Evolutionary conservation across 768 basidiomycete genomes (phyloP).

Genomic region (Trichaptum fuscoviolaceum): DNA sequence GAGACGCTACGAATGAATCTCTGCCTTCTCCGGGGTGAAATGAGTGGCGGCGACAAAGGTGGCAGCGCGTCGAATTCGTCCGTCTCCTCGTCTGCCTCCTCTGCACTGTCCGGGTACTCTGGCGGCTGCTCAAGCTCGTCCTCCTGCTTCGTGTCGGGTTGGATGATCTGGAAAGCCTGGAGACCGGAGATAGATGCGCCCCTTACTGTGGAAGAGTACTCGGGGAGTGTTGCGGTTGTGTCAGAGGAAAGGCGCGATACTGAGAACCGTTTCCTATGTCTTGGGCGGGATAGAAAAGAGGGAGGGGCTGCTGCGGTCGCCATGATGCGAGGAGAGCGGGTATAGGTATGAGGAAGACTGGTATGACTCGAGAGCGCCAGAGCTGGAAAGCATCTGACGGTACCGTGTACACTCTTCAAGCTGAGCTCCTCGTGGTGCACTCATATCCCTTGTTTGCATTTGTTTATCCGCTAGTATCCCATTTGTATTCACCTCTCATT

Average conservation of each 20-base stretch:
- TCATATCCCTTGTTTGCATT: background rate
- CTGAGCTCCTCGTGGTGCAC: background rate
- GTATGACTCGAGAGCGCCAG: conserved; percentile 1
- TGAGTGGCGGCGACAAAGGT: conserved; percentile 25
- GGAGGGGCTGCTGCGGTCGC: conserved; percentile 8
- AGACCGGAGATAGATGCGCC: conserved; percentile 12
- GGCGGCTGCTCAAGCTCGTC: conserved; percentile 39
- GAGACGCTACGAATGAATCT: conserved; percentile 12
- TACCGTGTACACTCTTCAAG: background rate
- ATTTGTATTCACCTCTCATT: background rate
- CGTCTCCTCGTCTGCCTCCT: conserved; percentile 71
- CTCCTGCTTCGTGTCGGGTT: conserved; percentile 33
- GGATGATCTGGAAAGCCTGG: conserved; percentile 22
- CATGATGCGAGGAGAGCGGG: conserved; percentile 4
- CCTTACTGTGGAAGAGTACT: conserved; percentile 45
- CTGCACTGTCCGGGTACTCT: conserved; percentile 71
- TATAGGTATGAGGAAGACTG: conserved; percentile 2
- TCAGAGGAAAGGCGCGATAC: conserved; percentile 58
- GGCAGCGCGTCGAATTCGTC: conserved; percentile 33
- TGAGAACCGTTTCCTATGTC: conserved; percentile 55
- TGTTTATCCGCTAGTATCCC: background rate
- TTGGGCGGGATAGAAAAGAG: conserved; percentile 21
- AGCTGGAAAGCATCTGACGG: background rate
- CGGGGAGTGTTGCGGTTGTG: conserved; percentile 59
- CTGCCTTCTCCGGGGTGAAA: conserved; percentile 31